Evolutionary conservation across 116 monocot genomes (phyloP).

Genomic region (Dioscorea cayenensis): DNA sequence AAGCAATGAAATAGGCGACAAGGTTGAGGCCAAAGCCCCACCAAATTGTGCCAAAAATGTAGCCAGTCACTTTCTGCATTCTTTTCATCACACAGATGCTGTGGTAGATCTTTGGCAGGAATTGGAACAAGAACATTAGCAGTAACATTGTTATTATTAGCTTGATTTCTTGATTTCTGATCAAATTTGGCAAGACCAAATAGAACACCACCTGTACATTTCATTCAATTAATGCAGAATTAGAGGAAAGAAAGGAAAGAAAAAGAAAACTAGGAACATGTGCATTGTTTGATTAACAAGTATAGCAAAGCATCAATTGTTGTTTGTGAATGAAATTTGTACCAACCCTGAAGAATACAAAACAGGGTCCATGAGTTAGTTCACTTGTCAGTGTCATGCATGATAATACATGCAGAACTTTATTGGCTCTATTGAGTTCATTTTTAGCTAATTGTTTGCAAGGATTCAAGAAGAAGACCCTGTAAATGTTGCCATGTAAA

Average conservation of each 20-base stretch:
- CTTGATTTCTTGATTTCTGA: conserved; percentile 44
- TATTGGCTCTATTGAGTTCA: too few relatives aligned
- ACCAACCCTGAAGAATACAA: not conserved
- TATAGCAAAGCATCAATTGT: not conserved
- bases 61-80: conserved; percentile 83
- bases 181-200: conserved; percentile 39
- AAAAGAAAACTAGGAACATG: too few relatives aligned
- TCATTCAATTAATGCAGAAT: not conserved
- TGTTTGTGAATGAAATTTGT: not conserved
- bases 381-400: too few relatives aligned
- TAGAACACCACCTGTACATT: conserved; percentile 46
- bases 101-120: conserved; percentile 69
- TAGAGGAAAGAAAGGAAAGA: too few relatives aligned
- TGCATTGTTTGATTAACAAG: too few relatives aligned
- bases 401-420: too few relatives aligned
- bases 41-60: conserved; percentile 82
- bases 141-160: conserved; percentile 42
- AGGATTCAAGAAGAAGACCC: too few relatives aligned
- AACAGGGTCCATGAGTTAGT: not conserved
- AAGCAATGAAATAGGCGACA: conserved; percentile 77
- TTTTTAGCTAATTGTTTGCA: too few relatives aligned
- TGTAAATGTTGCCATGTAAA: too few relatives aligned
- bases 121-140: conserved; percentile 52
- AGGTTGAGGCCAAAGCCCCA: conserved; percentile 83
- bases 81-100: conserved; percentile 52